phyloP scores from a whole-genome alignment of 192 early-diverging fungal species.

The Umbelopsis sp. region DNA sequence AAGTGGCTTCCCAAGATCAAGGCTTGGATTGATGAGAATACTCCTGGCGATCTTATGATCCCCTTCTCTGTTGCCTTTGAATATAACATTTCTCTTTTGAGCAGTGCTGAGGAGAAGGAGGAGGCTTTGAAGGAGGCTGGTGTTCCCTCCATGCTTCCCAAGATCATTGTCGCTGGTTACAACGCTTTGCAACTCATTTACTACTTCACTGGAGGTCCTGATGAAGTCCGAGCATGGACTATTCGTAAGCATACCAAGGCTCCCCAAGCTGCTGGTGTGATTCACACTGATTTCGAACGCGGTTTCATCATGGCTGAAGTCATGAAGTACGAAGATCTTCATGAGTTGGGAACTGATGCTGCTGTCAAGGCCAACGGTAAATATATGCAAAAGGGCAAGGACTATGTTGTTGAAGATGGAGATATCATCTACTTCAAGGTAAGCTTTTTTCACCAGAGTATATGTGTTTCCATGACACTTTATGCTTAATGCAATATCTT shows the following conservation, averaged over 20 bases:
- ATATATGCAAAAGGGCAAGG: slow-evolving; percentile 71
- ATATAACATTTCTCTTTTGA: slow-evolving; percentile 43
- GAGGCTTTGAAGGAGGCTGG: slow-evolving; percentile 40
- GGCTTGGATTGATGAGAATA: slow-evolving; percentile 70
- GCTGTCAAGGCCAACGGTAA: slow-evolving; percentile 77
- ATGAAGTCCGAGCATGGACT: slow-evolving; percentile 83
- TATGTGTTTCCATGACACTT: not conserved
- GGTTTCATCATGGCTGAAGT: slow-evolving; percentile 83
- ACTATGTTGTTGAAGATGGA: slow-evolving; percentile 71
- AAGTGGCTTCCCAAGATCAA: slow-evolving; percentile 66
- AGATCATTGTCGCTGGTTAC: slow-evolving; percentile 72
- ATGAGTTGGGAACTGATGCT: slow-evolving; percentile 61
- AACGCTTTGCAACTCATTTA: slow-evolving; percentile 70
- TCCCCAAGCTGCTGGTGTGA: slow-evolving; percentile 68
- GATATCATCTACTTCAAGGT: slow-evolving; percentile 59
- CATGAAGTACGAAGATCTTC: slow-evolving; percentile 58
- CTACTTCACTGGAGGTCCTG: slow-evolving; percentile 58
- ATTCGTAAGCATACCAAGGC: slow-evolving; percentile 66
- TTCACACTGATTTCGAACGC: slow-evolving; percentile 75
- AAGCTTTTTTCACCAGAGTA: not conserved
- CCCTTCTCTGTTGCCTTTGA: slow-evolving; percentile 74
- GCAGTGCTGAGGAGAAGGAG: slow-evolving; percentile 43
- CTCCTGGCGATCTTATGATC: slow-evolving; percentile 68
- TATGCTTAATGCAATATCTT: not conserved
- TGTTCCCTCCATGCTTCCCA: slow-evolving; percentile 56